Evolutionary conservation across 352 stramenopile species (phyloP).

Genomic region (Phytophthora hibernalis): DNA sequence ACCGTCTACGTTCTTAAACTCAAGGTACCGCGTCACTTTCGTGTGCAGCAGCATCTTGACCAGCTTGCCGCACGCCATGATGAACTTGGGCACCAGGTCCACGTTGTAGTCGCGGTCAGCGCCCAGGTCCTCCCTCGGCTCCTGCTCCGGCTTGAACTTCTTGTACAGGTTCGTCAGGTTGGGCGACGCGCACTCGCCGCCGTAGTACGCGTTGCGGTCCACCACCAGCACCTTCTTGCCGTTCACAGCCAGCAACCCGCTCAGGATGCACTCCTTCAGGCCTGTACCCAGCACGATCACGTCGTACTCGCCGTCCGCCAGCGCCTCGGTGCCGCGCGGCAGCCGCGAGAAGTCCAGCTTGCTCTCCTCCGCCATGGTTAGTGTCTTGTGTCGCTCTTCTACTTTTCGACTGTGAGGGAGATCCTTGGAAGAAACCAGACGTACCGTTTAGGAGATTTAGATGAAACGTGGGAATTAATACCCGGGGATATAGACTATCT

Average conservation of each 20-base stretch:
- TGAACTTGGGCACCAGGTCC: conserved; percentile 99
- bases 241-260: conserved; percentile 94
- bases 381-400: conserved; percentile 11
- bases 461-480: too few species aligned
- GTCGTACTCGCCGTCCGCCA: conserved; percentile 99
- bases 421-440: conserved; percentile 27
- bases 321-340: conserved; percentile 92
- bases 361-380: conserved; percentile 67
- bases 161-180: conserved; percentile 99
- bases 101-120: conserved; percentile 99
- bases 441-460: too few species aligned
- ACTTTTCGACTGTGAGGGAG: conserved; percentile 23
- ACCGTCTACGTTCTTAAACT: conserved; percentile 99
- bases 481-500: too few species aligned
- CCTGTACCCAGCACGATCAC: conserved; percentile 99
- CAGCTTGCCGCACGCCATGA: conserved; percentile 99
- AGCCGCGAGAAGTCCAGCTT: conserved; percentile 95
- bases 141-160: conserved; percentile 89
- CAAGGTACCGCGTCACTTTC: conserved; percentile 98
- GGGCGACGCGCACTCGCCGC: conserved; percentile 97
- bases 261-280: conserved; percentile 99
- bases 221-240: conserved; percentile 97
- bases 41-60: conserved; percentile 98
- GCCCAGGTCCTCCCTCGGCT: conserved; percentile 85
- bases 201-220: conserved; percentile 98